phyloP scores from a whole-genome alignment of 1,284 basidiomycete genomes.

The Apiotrichum porosum region DNA sequence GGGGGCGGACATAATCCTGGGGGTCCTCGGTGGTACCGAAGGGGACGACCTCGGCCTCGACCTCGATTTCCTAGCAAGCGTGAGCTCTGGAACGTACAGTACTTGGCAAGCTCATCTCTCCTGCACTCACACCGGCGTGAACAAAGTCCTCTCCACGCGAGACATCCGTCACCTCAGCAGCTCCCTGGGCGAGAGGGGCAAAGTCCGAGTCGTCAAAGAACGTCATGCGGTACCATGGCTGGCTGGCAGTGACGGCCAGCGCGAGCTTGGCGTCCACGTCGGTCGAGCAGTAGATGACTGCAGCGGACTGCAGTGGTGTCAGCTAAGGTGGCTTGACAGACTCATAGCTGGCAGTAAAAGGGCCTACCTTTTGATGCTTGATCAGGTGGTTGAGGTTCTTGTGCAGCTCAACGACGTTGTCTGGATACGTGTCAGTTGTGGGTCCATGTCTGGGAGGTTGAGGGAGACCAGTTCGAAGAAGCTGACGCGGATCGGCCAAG shows the following conservation, averaged over 20 bases:
- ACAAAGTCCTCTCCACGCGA: conserved; percentile 48
- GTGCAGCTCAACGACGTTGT: conserved; percentile 11
- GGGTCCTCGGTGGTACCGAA: conserved; percentile 43
- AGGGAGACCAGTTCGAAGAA: too few species aligned
- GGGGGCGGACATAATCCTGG: conserved; percentile 46
- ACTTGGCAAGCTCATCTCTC: not conserved
- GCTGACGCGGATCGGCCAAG: too few species aligned
- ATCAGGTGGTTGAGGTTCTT: conserved; percentile 4
- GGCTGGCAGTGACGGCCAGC: conserved; percentile 27
- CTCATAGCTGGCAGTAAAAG: too few species aligned
- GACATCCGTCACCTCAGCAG: conserved; percentile 40
- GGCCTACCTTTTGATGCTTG: not conserved
- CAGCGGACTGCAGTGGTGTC: conserved; percentile 25
- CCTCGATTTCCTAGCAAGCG: conserved; percentile 35
- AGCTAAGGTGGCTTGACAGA: too few species aligned
- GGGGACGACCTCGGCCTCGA: conserved; percentile 37
- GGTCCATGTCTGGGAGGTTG: too few species aligned
- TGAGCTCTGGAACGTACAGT: not conserved
- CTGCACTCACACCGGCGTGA: conserved; percentile 39
- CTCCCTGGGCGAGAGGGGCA: conserved; percentile 34
- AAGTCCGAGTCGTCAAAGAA: conserved; percentile 50
- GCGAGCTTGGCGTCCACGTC: conserved; percentile 36
- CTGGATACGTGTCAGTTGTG: conserved; percentile 12
- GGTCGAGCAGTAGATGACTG: conserved; percentile 46
- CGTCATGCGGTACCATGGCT: conserved; percentile 47